phyloP scores from a whole-genome alignment of 2,329 filamentous ascomycete species.

The Pseudocercospora ulei region DNA sequence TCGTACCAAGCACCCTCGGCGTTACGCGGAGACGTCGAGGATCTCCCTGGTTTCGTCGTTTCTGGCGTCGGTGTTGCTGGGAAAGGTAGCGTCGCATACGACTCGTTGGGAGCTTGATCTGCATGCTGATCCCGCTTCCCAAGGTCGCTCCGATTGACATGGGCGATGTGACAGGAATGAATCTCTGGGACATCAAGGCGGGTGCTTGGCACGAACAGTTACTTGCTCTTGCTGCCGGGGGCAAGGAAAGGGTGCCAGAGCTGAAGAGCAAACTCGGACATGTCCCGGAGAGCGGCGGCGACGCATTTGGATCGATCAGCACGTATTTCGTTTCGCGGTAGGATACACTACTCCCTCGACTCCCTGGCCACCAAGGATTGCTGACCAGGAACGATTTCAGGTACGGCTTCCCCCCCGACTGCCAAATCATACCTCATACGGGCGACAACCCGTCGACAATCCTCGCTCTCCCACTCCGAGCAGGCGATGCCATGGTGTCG shows the following conservation, averaged over 20 bases:
- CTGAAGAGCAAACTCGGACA: conserved; percentile 70
- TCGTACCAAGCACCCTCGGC: conserved; percentile 65
- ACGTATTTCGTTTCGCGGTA: conserved; percentile 57
- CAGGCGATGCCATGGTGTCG: conserved; percentile 86
- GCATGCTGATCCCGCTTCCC: background rate
- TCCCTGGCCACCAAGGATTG: no score
- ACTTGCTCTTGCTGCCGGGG: conserved; percentile 63
- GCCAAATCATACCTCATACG: conserved; percentile 75
- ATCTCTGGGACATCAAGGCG: conserved; percentile 79
- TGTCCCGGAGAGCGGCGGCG: conserved; percentile 70
- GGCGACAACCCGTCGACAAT: conserved; percentile 96
- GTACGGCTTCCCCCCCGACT: conserved; percentile 67
- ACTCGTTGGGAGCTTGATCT: no score
- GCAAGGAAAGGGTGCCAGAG: conserved; percentile 49
- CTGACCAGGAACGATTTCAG: conserved; percentile 35
- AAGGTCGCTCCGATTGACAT: conserved; percentile 80
- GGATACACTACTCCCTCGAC: background rate
- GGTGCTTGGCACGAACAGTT: conserved; percentile 65
- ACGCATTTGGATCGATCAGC: conserved; percentile 64
- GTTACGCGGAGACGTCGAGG: conserved; percentile 68
- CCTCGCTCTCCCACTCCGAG: conserved; percentile 73
- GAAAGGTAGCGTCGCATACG: conserved; percentile 41
- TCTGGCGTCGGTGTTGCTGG: conserved; percentile 80
- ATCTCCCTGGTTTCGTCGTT: conserved; percentile 95
- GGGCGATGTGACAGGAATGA: conserved; percentile 91